These are phyloP conservation scores for Begonia peltatifolia DNA, from an alignment of 306 rosid genomes.

Conservation along the genomic window DNA sequence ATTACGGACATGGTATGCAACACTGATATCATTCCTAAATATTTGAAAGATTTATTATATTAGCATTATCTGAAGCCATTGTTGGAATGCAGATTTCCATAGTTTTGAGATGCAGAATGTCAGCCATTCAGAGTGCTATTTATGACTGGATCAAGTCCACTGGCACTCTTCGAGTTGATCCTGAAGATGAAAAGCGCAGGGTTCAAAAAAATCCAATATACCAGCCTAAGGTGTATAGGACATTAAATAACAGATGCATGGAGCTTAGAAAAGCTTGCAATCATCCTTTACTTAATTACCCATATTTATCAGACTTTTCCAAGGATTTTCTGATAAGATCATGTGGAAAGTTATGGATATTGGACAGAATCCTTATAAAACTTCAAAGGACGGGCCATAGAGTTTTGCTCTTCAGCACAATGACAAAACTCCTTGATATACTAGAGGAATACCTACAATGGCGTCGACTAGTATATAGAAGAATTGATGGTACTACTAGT, in stretches of 20 bases:
- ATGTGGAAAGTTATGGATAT: constrained; percentile 95
- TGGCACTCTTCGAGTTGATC: constrained; percentile 94
- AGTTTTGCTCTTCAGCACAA: constrained; percentile 91
- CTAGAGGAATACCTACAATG: constrained; percentile 91
- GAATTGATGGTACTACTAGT: constrained; percentile 96
- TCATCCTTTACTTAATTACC: constrained; percentile 87
- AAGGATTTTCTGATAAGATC: constrained; percentile 63
- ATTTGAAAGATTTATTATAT: constrained; percentile 2
- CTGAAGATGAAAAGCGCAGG: constrained; percentile 66
- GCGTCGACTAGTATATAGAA: constrained; percentile 68
- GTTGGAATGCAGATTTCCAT: constrained; percentile 64
- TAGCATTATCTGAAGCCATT: constrained; percentile 16
- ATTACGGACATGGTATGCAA: too few relatives aligned
- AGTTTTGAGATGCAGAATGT: constrained; percentile 80
- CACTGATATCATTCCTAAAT: too few relatives aligned
- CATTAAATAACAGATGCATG: constrained; percentile 93
- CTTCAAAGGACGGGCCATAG: constrained; percentile 94
- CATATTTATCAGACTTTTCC: constrained; percentile 45
- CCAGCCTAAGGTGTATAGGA: constrained; percentile 63
- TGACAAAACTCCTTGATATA: constrained; percentile 90
- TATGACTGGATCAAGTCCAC: constrained; percentile 96
- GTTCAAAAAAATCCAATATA: constrained; percentile 57
- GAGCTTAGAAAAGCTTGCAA: constrained; percentile 95
- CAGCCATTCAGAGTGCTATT: constrained; percentile 82
- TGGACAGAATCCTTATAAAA: constrained; percentile 84